phyloP scores from a whole-genome alignment of 441 rosid genomes.

The Aquilaria agallochum region DNA sequence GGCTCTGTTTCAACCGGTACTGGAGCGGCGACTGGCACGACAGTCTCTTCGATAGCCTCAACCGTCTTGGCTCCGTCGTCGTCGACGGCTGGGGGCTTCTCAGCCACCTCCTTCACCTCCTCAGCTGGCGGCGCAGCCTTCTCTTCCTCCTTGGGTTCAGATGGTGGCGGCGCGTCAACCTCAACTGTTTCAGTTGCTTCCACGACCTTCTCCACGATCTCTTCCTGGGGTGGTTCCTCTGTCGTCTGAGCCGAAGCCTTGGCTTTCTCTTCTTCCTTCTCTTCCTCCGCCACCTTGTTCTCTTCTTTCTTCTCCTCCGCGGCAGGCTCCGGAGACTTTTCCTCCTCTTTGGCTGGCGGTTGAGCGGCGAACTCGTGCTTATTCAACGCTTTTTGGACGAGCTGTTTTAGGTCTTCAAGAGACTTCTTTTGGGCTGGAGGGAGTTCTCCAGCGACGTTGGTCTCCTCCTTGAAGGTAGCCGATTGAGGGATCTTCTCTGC shows the following conservation, averaged over 20 bases:
- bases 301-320: slow-evolving; percentile 16
- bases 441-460: slow-evolving; percentile 40
- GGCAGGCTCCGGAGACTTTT: slow-evolving; percentile 2
- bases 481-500: slow-evolving; percentile 17
- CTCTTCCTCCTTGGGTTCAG: slow-evolving; percentile 25
- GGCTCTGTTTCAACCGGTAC: slow-evolving; percentile 18
- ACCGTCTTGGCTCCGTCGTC: slow-evolving; percentile 65
- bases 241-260: background rate
- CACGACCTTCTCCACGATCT: slow-evolving; percentile 10
- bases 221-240: background rate
- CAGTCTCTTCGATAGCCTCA: slow-evolving; percentile 64
- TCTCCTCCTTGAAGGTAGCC: slow-evolving; percentile 47
- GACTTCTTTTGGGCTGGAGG: slow-evolving; percentile 40
- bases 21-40: slow-evolving; percentile 48
- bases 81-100: slow-evolving; percentile 19
- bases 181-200: slow-evolving; percentile 16
- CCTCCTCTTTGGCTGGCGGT: slow-evolving; percentile 22
- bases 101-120: slow-evolving; percentile 14
- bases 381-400: slow-evolving; percentile 53
- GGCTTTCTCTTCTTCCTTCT: slow-evolving; percentile 15
- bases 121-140: slow-evolving; percentile 22
- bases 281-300: slow-evolving; percentile 1
- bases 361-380: slow-evolving; percentile 32
- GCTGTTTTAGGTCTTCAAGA: slow-evolving; percentile 38
- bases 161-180: slow-evolving; percentile 8